A percentile compares a stretch with the other conserved stretches of the same genome.
These are phyloP conservation scores for Penicillium sclerotigenum DNA, from an alignment of 2,329 filamentous ascomycete species.

Conservation along the genomic window DNA sequence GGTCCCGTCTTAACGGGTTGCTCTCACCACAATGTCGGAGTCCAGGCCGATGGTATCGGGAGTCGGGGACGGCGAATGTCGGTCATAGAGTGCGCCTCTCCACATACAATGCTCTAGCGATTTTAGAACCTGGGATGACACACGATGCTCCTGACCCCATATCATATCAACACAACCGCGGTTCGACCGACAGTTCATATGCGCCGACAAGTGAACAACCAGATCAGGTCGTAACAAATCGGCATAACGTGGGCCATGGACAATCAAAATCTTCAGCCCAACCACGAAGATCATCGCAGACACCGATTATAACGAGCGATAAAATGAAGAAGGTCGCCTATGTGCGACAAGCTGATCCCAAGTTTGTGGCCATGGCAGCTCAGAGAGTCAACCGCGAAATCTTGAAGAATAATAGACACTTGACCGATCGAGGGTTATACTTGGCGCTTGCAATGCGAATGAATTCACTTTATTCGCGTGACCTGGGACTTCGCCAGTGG, in stretches of 20 bases:
- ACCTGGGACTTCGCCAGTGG: slow-evolving; percentile 25
- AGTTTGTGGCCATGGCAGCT: slow-evolving; percentile 14
- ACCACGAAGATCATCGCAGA: background rate
- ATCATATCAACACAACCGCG: background rate
- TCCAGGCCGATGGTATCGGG: slow-evolving; percentile 24
- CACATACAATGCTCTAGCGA: slow-evolving; percentile 5
- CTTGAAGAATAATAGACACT: slow-evolving; percentile 13
- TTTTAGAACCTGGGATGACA: background rate
- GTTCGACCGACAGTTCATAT: background rate
- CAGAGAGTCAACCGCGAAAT: slow-evolving; percentile 20
- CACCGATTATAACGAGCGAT: background rate
- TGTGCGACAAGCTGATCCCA: slow-evolving; percentile 4
- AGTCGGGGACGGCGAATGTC: slow-evolving; percentile 11
- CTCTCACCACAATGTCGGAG: slow-evolving; percentile 19
- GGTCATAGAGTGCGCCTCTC: slow-evolving; percentile 5
- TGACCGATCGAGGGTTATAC: slow-evolving; percentile 20
- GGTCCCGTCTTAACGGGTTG: slow-evolving; percentile 30
- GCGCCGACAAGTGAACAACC: background rate
- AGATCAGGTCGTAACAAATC: background rate
- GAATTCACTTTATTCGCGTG: slow-evolving; percentile 23
- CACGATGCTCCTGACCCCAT: background rate
- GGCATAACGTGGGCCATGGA: background rate
- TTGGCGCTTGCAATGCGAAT: slow-evolving; percentile 22
- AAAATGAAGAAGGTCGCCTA: slow-evolving; percentile 4
- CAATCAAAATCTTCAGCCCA: background rate